Evolutionary conservation across 768 basidiomycete species (phyloP).

Genomic region (Cystofilobasidium bisporidii): DNA sequence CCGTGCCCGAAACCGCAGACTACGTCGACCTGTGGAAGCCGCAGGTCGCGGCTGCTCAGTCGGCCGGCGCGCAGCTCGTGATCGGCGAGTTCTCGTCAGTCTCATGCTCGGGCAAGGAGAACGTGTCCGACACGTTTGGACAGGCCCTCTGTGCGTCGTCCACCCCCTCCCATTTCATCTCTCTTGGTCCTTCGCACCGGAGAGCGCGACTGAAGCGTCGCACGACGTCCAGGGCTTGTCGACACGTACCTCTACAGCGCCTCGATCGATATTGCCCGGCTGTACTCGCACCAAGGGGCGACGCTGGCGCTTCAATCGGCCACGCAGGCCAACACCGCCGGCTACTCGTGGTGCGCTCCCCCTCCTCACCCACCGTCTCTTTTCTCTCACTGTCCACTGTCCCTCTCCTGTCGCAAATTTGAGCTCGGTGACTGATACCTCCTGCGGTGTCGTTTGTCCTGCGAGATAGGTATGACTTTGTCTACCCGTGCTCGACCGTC

Average conservation of each 20-base stretch:
- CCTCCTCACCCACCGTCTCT: too few relatives aligned
- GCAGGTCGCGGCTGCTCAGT: conserved; percentile 36
- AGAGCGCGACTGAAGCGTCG: too few relatives aligned
- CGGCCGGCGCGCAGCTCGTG: conserved; percentile 18
- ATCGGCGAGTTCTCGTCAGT: conserved; percentile 27
- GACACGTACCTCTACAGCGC: conserved; percentile 39
- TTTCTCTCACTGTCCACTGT: too few relatives aligned
- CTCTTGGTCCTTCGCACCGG: not conserved
- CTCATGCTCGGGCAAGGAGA: conserved; percentile 40
- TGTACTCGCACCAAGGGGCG: conserved; percentile 40
- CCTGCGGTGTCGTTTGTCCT: too few relatives aligned
- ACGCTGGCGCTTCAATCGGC: conserved; percentile 39
- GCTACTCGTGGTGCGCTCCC: conserved; percentile 35
- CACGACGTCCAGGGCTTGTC: conserved; percentile 35
- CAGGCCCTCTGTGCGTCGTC: conserved; percentile 28
- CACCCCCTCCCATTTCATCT: not conserved
- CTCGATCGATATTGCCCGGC: conserved; percentile 36
- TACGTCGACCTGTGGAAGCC: conserved; percentile 40
- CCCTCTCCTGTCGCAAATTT: too few relatives aligned
- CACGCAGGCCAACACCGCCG: conserved; percentile 37
- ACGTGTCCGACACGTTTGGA: conserved; percentile 41
- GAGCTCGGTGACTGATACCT: too few relatives aligned
- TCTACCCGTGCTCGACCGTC: conserved; percentile 36
- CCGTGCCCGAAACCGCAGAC: too few relatives aligned
- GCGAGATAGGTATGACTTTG: conserved; percentile 41